Conservation (phyloP, 2,329 filamentous ascomycete genomes). For the Chaetomium olivaceum region DNA sequence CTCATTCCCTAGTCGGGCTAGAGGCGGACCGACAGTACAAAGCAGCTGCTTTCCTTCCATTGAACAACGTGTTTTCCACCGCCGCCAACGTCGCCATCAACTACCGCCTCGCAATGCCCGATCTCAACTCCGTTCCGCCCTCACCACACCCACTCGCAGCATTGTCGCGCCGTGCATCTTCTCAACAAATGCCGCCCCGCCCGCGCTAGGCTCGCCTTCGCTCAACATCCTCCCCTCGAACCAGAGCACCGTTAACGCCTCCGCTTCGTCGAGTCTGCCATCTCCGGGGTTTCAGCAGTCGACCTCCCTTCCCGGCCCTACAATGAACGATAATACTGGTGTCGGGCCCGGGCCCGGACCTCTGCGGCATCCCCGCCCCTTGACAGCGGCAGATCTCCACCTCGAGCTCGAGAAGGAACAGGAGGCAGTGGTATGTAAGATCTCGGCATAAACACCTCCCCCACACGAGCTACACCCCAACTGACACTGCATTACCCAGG, state of each 20-base stretch:
- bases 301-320: constrained; percentile 27
- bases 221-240: constrained; percentile 61
- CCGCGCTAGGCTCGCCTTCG: constrained; percentile 44
- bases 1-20: not conserved
- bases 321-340: constrained; percentile 43
- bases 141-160: constrained; percentile 49
- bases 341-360: constrained; percentile 66
- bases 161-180: constrained; percentile 46
- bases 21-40: not conserved
- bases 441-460: not conserved
- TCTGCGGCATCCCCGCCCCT: constrained; percentile 78
- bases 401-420: constrained; percentile 91
- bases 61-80: not conserved
- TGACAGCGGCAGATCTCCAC: constrained; percentile 88
- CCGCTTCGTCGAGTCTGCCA: constrained; percentile 38
- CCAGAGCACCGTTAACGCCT: constrained; percentile 50
- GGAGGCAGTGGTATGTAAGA: constrained; percentile 75
- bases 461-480: not conserved
- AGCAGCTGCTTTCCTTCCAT: not conserved
- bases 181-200: constrained; percentile 47
- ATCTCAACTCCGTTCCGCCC: constrained; percentile 57
- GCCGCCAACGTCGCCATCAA: not conserved
- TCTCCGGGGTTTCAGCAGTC: constrained; percentile 39
- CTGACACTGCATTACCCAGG: constrained; percentile 51
- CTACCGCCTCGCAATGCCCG: constrained; percentile 47